Conservation (phyloP, 768 basidiomycete species). For the Melanogaster broomeanus region DNA sequence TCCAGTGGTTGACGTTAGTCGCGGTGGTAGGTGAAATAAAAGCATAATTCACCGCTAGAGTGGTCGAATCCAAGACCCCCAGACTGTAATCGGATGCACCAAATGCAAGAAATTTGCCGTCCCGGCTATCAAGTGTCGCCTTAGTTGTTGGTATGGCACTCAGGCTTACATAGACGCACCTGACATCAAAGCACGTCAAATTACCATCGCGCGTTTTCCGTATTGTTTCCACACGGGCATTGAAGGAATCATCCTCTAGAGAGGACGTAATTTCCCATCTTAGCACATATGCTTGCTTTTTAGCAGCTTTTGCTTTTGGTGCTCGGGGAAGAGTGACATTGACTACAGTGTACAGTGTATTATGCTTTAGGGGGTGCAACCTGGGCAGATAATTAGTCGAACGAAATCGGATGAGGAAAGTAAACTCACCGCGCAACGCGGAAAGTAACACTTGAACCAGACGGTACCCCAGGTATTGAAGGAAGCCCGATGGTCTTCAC, state of each 20-base stretch:
- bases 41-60: constrained; percentile 61
- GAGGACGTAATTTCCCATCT: constrained; percentile 71
- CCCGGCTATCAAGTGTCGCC: constrained; percentile 48
- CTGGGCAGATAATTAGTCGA: constrained; percentile 37
- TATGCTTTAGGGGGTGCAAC: constrained; percentile 53
- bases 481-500: constrained; percentile 59
- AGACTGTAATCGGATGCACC: constrained; percentile 87
- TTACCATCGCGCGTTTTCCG: constrained; percentile 79
- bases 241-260: constrained; percentile 67
- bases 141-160: constrained; percentile 2
- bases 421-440: constrained; percentile 57
- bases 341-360: constrained; percentile 66
- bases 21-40: not conserved
- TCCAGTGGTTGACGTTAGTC: not conserved
- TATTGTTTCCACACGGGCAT: constrained; percentile 47
- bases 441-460: constrained; percentile 51
- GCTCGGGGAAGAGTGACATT: constrained; percentile 68
- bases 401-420: not conserved
- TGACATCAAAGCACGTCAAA: constrained; percentile 86
- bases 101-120: constrained; percentile 82
- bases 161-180: constrained; percentile 46
- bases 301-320: constrained; percentile 51
- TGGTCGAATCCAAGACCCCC: constrained; percentile 78
- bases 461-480: constrained; percentile 42
- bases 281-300: constrained; percentile 62